Percentiles rank a stretch among this genome's conserved stretches.
Conservation (phyloP, 2,329 filamentous ascomycete genomes). For the Thermomyces lanuginosus region DNA sequence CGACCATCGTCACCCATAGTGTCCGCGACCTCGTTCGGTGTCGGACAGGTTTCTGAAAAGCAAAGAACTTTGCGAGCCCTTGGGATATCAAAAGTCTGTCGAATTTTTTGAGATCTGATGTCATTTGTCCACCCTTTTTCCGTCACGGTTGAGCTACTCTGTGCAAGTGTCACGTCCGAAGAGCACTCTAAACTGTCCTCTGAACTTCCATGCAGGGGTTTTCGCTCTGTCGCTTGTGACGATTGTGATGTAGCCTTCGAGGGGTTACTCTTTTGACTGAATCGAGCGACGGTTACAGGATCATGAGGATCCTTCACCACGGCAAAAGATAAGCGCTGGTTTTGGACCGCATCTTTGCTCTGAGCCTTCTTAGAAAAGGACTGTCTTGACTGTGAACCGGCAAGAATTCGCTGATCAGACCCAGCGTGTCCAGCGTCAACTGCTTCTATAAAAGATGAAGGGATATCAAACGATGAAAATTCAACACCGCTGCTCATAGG, state of each 20-base stretch:
- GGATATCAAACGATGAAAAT: conserved; percentile 5
- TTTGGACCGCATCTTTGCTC: conserved; percentile 16
- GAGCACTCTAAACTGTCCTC: conserved; percentile 2
- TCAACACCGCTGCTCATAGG: background rate
- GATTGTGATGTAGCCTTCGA: conserved; percentile 29
- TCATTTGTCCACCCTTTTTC: conserved; percentile 9
- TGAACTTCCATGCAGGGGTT: background rate
- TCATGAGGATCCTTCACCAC: conserved; percentile 64
- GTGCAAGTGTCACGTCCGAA: conserved; percentile 10
- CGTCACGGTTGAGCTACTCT: conserved; percentile 1
- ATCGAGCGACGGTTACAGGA: conserved; percentile 42
- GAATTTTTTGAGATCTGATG: no score
- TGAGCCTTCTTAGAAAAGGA: conserved; percentile 15
- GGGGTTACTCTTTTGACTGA: conserved; percentile 48
- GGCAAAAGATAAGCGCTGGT: conserved; percentile 45
- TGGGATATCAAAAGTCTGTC: conserved; percentile 16
- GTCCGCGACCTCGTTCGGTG: conserved; percentile 31
- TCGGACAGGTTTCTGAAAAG: conserved; percentile 14
- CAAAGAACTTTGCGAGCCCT: conserved; percentile 10
- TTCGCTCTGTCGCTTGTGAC: conserved; percentile 5
- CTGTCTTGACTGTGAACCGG: conserved; percentile 9
- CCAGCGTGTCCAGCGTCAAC: conserved; percentile 2
- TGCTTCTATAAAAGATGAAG: conserved; percentile 3
- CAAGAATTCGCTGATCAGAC: background rate
- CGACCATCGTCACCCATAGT: conserved; percentile 42